phyloP scores from a whole-genome alignment of 306 rosid species.

The Medicago truncatula region DNA sequence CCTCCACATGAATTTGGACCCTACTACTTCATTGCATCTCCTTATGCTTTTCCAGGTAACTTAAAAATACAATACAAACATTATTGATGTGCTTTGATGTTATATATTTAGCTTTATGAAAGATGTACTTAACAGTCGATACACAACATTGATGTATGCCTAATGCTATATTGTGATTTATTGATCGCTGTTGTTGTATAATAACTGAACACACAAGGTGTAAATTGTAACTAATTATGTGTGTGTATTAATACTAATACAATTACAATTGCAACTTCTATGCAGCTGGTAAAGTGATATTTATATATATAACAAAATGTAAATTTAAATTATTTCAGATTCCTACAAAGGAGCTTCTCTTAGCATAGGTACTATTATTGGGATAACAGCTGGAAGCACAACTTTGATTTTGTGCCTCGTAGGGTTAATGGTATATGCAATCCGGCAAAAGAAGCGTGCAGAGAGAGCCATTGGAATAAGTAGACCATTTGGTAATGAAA shows the following conservation, averaged over 20 bases:
- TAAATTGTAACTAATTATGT: not conserved
- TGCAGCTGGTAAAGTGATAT: slow-evolving; percentile 6
- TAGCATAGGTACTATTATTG: slow-evolving; percentile 55
- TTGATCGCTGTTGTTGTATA: not conserved
- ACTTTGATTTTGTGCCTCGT: slow-evolving; percentile 70
- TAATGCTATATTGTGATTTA: not conserved
- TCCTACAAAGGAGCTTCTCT: slow-evolving; percentile 46
- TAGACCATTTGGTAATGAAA: slow-evolving; percentile 78
- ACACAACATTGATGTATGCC: not conserved
- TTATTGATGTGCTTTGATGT: not conserved
- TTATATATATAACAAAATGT: slow-evolving; percentile 34
- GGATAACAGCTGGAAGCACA: slow-evolving; percentile 64
- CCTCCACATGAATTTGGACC: slow-evolving; percentile 87
- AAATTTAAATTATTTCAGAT: slow-evolving; percentile 54
- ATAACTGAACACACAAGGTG: not conserved
- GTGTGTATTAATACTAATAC: not conserved
- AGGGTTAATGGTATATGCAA: slow-evolving; percentile 69
- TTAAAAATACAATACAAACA: not conserved
- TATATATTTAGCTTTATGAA: not conserved
- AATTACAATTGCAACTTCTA: slow-evolving; percentile 5
- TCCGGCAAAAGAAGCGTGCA: slow-evolving; percentile 90
- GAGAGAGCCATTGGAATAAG: slow-evolving; percentile 88
- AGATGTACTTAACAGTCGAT: not conserved
- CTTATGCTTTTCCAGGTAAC: slow-evolving; percentile 77
- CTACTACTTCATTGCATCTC: slow-evolving; percentile 69